Conservation (phyloP, 2,329 filamentous ascomycete species). For the Ophiostoma sp. region DNA sequence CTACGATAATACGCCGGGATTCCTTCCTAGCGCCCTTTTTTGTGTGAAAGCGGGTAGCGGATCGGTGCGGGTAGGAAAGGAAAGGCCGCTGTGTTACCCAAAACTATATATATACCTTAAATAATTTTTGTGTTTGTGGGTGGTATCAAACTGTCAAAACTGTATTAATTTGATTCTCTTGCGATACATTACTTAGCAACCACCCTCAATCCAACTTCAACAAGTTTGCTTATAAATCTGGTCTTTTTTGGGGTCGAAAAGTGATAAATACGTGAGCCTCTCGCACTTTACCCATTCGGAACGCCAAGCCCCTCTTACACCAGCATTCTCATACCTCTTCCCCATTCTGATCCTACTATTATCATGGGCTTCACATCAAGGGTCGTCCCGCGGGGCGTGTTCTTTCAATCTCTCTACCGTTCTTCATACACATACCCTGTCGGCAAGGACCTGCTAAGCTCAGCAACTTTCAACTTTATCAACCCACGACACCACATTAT, state of each 20-base stretch:
- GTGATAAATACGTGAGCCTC: neutral
- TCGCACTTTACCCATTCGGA: neutral
- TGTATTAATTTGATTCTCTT: neutral
- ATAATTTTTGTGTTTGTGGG: neutral
- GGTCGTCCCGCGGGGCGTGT: neutral
- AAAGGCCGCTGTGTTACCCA: neutral
- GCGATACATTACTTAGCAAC: neutral
- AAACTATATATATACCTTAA: neutral
- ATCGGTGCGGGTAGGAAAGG: neutral
- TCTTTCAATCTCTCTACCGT: neutral
- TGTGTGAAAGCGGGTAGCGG: neutral
- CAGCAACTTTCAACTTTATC: neutral
- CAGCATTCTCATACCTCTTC: neutral
- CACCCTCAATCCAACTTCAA: neutral
- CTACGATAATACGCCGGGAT: conserved; percentile 10
- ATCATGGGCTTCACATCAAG: neutral
- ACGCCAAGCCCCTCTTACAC: neutral
- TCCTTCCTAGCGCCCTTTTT: neutral
- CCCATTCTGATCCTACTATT: neutral
- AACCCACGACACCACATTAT: conserved; percentile 1
- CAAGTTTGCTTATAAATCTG: neutral
- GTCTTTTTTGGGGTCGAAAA: neutral
- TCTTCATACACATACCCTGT: conserved; percentile 1
- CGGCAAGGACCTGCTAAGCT: neutral
- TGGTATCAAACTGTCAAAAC: neutral